Percentiles rank a stretch among this genome's conserved stretches.
Conservation (phyloP, 306 rosid genomes). For the Chamaecrista fasciculata region DNA sequence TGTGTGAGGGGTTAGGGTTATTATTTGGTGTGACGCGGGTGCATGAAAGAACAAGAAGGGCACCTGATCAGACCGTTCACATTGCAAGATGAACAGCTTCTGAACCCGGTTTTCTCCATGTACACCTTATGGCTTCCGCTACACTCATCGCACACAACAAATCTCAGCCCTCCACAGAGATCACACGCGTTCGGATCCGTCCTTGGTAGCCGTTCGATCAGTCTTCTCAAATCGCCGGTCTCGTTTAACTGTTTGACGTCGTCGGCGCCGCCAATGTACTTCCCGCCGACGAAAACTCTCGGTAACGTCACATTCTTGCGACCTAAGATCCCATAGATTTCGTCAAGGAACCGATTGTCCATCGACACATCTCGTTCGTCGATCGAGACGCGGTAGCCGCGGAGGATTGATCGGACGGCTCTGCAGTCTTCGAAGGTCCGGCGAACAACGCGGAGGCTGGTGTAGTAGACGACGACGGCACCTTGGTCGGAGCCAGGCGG, state of each 20-base stretch:
- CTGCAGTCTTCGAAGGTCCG: conserved; percentile 75
- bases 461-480: conserved; percentile 64
- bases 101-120: conserved; percentile 48
- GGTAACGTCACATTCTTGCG: conserved; percentile 48
- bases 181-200: conserved; percentile 42
- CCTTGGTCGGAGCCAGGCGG: conserved; percentile 44
- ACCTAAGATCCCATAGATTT: conserved; percentile 53
- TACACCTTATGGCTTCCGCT: conserved; percentile 81
- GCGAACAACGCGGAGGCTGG: conserved; percentile 84
- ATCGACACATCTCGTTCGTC: conserved; percentile 89
- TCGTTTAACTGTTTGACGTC: conserved; percentile 58
- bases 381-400: conserved; percentile 47
- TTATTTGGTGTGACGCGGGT: conserved; percentile 35
- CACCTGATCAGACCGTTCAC: conserved; percentile 70
- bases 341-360: conserved; percentile 53
- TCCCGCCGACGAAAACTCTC: conserved; percentile 64
- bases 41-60: conserved; percentile 48
- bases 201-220: conserved; percentile 58
- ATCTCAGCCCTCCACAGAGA: conserved; percentile 70
- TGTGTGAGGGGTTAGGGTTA: background rate
- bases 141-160: conserved; percentile 60
- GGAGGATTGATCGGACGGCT: conserved; percentile 61
- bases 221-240: conserved; percentile 53
- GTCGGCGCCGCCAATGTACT: conserved; percentile 63
- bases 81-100: conserved; percentile 52